Conservation (phyloP, 257 asterid species). For the Nicotiana obtusifolia region DNA sequence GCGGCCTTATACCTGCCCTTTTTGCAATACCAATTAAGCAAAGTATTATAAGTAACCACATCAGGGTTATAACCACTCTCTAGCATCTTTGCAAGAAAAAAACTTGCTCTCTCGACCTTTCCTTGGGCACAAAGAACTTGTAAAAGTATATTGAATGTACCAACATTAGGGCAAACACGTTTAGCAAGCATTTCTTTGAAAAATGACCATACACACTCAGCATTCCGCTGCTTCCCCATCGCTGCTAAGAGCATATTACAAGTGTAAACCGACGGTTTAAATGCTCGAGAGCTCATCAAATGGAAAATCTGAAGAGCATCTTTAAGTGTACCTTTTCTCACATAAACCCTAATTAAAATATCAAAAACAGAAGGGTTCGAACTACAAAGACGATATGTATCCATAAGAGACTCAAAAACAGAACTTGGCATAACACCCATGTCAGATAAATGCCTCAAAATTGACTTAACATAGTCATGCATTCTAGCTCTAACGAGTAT, state of each 20-base stretch:
- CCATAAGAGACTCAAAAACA: slow-evolving; percentile 59
- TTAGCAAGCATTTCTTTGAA: slow-evolving; percentile 62
- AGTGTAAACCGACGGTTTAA: slow-evolving; percentile 65
- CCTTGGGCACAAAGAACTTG: slow-evolving; percentile 68
- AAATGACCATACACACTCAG: slow-evolving; percentile 61
- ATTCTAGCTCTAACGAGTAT: slow-evolving; percentile 83
- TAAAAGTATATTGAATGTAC: slow-evolving; percentile 67
- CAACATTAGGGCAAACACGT: slow-evolving; percentile 56
- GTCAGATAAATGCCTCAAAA: slow-evolving; percentile 36
- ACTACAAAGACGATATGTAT: slow-evolving; percentile 68
- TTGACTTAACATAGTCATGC: slow-evolving; percentile 57
- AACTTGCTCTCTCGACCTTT: slow-evolving; percentile 57
- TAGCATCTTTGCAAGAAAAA: slow-evolving; percentile 72
- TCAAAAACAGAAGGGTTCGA: slow-evolving; percentile 94
- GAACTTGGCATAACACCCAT: slow-evolving; percentile 45
- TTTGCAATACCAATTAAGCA: slow-evolving; percentile 81
- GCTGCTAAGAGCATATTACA: slow-evolving; percentile 73
- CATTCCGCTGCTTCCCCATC: slow-evolving; percentile 30
- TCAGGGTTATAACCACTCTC: slow-evolving; percentile 81
- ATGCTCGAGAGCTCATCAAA: slow-evolving; percentile 56
- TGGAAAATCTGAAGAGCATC: slow-evolving; percentile 56
- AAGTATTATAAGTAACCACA: slow-evolving; percentile 76
- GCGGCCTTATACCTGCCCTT: slow-evolving; percentile 71
- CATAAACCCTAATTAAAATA: slow-evolving; percentile 66
- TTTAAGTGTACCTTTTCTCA: slow-evolving; percentile 33